Conservation (phyloP, 768 basidiomycete species). For the Polyporus arcularius region DNA sequence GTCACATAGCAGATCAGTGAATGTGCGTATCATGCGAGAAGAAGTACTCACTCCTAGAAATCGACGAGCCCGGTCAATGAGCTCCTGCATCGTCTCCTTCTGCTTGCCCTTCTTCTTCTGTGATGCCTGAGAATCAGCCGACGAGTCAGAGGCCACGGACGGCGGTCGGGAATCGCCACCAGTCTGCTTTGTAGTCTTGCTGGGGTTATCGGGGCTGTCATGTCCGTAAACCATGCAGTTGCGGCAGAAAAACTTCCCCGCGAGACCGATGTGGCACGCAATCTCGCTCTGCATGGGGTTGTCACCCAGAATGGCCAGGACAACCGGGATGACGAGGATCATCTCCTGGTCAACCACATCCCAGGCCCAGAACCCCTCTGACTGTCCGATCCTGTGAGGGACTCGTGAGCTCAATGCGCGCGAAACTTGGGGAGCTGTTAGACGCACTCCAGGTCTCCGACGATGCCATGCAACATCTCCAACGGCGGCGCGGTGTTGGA, state of each 20-base stretch:
- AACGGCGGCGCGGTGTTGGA: constrained; percentile 44
- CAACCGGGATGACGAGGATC: constrained; percentile 16
- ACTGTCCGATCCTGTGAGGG: constrained; percentile 29
- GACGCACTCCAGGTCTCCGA: constrained; percentile 32
- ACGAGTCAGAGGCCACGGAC: background rate
- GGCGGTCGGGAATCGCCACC: too few species aligned
- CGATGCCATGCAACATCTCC: constrained; percentile 42
- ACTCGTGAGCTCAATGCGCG: too few species aligned
- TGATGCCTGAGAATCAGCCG: background rate
- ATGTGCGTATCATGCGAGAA: too few species aligned
- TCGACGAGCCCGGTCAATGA: background rate
- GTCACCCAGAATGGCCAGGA: constrained; percentile 36
- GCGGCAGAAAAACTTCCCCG: constrained; percentile 41
- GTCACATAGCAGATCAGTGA: too few species aligned
- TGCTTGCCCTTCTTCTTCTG: background rate
- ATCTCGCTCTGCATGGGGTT: constrained; percentile 50
- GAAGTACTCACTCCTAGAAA: background rate
- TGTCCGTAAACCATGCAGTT: constrained; percentile 37
- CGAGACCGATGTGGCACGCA: constrained; percentile 44
- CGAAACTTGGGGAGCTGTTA: too few species aligned
- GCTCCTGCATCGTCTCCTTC: background rate
- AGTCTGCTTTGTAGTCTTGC: background rate
- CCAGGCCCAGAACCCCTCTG: constrained; percentile 41
- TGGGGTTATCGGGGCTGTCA: background rate
- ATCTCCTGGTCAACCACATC: constrained; percentile 25